Conservation (phyloP, 306 rosid species). For the Cicer judaicum region DNA sequence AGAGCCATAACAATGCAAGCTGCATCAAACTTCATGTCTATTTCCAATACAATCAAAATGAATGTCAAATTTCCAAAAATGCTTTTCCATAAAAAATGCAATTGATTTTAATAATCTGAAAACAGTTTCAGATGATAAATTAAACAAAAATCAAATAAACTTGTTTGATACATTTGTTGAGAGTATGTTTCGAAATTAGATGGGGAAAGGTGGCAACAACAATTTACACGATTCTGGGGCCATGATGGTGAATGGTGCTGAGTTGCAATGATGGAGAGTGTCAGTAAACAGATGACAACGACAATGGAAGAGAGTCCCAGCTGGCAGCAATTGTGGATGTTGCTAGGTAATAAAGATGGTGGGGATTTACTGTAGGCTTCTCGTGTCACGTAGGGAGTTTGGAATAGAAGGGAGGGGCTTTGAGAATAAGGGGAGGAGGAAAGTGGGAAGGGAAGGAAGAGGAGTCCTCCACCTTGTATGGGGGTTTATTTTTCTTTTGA, state of each 20-base stretch:
- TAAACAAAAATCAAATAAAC: background rate
- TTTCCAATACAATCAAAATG: slow-evolving; percentile 24
- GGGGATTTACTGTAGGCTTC: slow-evolving; percentile 1
- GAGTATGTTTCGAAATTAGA: background rate
- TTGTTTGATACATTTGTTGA: background rate
- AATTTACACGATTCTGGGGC: background rate
- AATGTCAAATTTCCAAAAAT: background rate
- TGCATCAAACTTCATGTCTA: slow-evolving; percentile 20
- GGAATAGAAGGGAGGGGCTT: no score
- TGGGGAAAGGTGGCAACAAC: background rate
- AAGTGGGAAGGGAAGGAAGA: no score
- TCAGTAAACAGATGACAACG: background rate
- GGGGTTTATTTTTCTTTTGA: no score
- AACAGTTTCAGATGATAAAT: background rate
- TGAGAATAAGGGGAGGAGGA: no score
- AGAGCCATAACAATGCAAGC: slow-evolving; percentile 21
- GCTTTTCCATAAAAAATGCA: background rate
- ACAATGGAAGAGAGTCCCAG: background rate
- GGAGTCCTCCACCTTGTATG: no score
- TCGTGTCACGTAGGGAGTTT: no score
- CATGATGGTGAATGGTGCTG: background rate
- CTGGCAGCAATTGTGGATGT: background rate
- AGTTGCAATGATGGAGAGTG: background rate
- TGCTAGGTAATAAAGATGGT: background rate
- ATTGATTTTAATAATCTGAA: background rate